Conservation (phyloP, 2,329 filamentous ascomycete species). For the Aspergillus ochraceus region DNA sequence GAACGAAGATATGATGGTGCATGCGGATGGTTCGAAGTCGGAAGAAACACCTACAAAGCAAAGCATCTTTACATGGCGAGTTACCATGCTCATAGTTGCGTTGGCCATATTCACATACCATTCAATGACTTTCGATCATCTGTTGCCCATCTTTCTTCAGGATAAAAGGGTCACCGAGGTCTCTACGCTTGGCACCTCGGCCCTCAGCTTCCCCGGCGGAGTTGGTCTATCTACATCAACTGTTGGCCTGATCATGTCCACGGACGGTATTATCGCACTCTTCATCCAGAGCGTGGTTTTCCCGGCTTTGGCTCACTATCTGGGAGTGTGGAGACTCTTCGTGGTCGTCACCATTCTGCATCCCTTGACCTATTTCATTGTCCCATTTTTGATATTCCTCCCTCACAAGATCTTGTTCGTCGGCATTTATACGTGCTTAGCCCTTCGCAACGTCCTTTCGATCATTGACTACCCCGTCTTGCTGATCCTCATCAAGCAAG, state of each 20-base stretch:
- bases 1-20: constrained; percentile 54
- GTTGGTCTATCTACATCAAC: constrained; percentile 66
- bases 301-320: constrained; percentile 60
- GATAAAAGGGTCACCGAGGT: constrained; percentile 53
- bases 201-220: constrained; percentile 62
- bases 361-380: constrained; percentile 66
- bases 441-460: constrained; percentile 66
- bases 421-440: constrained; percentile 66
- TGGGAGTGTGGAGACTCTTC: constrained; percentile 69
- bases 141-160: constrained; percentile 90
- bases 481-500: constrained; percentile 72
- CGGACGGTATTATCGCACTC: constrained; percentile 71
- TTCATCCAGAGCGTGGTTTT: constrained; percentile 73
- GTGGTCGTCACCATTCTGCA: constrained; percentile 65
- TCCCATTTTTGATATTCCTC: constrained; percentile 66
- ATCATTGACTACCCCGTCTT: constrained; percentile 69
- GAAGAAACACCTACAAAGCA: constrained; percentile 40
- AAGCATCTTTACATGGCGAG: constrained; percentile 60
- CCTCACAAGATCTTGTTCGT: constrained; percentile 55
- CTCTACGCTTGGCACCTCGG: constrained; percentile 33
- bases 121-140: constrained; percentile 90
- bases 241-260: constrained; percentile 67
- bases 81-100: constrained; percentile 76
- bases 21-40: constrained; percentile 46
- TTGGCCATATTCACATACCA: constrained; percentile 92